Conservation (phyloP, 805 yeast species). For the Kodamaea nitidulidarum region DNA sequence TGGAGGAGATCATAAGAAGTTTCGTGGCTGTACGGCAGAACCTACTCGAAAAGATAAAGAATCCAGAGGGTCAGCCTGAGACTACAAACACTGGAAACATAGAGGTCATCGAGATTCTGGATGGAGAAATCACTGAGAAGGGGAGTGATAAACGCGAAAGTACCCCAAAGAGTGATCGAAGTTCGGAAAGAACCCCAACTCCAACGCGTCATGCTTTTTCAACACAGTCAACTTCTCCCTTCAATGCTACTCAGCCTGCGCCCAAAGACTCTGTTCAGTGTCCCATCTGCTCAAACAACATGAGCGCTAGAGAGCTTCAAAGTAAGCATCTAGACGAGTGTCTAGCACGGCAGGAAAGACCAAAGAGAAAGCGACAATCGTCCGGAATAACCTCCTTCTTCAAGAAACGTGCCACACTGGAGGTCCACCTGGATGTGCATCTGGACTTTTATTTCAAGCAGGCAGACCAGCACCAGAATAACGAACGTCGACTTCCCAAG, state of each 20-base stretch:
- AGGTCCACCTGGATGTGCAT: background rate
- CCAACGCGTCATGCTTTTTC: no score
- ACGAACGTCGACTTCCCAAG: conserved; percentile 50
- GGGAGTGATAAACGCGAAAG: no score
- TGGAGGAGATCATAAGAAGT: conserved; percentile 68
- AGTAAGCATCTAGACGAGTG: conserved; percentile 62
- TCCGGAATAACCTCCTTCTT: conserved; percentile 31
- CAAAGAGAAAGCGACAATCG: conserved; percentile 3
- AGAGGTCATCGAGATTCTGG: conserved; percentile 17
- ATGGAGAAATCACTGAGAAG: background rate
- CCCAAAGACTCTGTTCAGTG: conserved; percentile 42
- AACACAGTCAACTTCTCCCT: no score
- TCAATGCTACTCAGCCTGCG: no score
- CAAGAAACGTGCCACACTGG: conserved; percentile 12
- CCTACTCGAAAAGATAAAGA: conserved; percentile 28
- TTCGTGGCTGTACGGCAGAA: conserved; percentile 41
- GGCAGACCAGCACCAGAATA: conserved; percentile 21
- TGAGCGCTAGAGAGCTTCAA: conserved; percentile 56
- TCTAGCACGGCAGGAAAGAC: conserved; percentile 28
- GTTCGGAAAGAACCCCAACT: no score
- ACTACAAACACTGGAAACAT: no score
- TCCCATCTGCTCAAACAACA: conserved; percentile 58
- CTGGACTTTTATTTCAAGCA: conserved; percentile 31
- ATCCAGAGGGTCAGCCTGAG: no score
- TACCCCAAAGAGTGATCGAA: no score